Evolutionary conservation across 192 early-diverging fungal genomes (phyloP).

Genomic region (Mortierella hygrophila): DNA sequence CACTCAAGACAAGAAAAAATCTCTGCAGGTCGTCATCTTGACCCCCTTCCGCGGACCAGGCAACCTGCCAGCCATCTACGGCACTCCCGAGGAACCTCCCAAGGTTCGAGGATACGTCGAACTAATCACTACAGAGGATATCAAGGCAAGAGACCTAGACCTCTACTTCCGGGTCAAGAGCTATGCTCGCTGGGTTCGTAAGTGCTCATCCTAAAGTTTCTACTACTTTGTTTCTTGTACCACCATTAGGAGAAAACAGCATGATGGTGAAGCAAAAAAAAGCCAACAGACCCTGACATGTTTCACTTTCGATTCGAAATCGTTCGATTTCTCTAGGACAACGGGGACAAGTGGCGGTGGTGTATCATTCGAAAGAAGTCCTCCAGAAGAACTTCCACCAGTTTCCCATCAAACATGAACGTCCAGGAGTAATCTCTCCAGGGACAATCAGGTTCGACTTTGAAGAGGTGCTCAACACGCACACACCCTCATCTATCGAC

Average conservation of each 20-base stretch:
- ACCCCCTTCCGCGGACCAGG: conserved; percentile 42
- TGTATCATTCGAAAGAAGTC: conserved; percentile 25
- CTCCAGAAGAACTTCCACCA: conserved; percentile 30
- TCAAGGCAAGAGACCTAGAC: conserved; percentile 30
- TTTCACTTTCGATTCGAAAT: neutral
- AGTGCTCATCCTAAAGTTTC: neutral
- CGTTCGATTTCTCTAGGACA: conserved; percentile 17
- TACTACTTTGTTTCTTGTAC: too few species aligned
- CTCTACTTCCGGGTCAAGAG: conserved; percentile 37
- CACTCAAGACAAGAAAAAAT: conserved; percentile 5
- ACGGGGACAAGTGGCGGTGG: conserved; percentile 9
- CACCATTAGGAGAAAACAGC: neutral
- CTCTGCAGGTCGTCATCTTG: conserved; percentile 27
- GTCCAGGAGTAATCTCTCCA: conserved; percentile 24
- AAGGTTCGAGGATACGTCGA: conserved; percentile 37
- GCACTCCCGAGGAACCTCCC: conserved; percentile 21
- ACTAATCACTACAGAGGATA: conserved; percentile 28
- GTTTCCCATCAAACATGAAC: conserved; percentile 11
- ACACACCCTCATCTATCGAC: conserved; percentile 28
- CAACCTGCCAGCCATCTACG: conserved; percentile 43
- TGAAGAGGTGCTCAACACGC: conserved; percentile 13
- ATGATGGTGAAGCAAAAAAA: neutral
- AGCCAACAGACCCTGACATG: neutral
- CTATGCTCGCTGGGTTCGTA: conserved; percentile 37
- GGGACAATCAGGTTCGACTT: conserved; percentile 30